These are phyloP conservation scores for Phytopythium delawarense DNA, from an alignment of 352 stramenopile genomes.

Conservation along the genomic window DNA sequence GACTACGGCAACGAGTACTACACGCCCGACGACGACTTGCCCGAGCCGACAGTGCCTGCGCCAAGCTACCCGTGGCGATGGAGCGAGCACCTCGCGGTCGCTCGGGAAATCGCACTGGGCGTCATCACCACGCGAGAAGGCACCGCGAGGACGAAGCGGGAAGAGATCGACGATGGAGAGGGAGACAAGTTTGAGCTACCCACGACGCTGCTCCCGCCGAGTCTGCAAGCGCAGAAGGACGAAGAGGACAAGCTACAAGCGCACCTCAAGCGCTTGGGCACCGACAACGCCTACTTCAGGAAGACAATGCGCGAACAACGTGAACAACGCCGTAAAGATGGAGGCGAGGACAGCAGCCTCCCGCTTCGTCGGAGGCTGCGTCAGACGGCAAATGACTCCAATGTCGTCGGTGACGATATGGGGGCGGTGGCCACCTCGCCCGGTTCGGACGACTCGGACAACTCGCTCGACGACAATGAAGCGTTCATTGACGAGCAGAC, in stretches of 20 bases:
- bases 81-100: conserved; percentile 22
- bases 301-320: not conserved
- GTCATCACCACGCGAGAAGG: not conserved
- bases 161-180: not conserved
- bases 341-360: not conserved
- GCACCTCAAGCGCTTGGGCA: not conserved
- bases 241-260: not conserved
- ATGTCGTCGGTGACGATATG: not conserved
- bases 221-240: not conserved
- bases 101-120: conserved; percentile 17
- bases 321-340: not conserved
- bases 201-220: not conserved
- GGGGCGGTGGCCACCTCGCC: not conserved
- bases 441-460: too few relatives aligned
- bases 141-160: not conserved
- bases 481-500: conserved; percentile 17
- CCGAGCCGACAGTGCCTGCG: conserved; percentile 28
- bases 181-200: not conserved
- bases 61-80: conserved; percentile 48
- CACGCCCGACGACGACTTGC: conserved; percentile 25
- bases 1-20: conserved; percentile 49
- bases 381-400: not conserved
- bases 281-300: not conserved
- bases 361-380: not conserved
- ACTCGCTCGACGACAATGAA: not conserved